Evolutionary conservation across 441 rosid genomes (phyloP), one percentile per base, ranked within the genome.

Genomic region (Pelargonium cotyledonis): DNA sequence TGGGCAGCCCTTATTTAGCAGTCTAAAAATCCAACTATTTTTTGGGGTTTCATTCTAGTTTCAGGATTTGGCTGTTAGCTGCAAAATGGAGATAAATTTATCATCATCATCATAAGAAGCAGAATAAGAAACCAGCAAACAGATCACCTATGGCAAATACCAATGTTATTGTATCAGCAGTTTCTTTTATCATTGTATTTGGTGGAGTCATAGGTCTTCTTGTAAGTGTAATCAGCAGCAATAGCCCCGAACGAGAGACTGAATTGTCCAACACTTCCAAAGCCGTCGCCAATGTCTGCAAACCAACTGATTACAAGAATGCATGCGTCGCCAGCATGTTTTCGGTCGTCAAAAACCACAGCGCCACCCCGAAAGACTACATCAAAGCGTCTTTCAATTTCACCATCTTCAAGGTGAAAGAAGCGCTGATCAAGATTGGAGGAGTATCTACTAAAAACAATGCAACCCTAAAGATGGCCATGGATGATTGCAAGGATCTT

Each of bases 401-500:
- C 63, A 75, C 80, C 62, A 55, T 78, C n/a, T 14, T 67, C 21
- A 67, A 69, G 73, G 74, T 73, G 6, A 26, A 77, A 8, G 71
- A 31, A 3, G 79, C 81, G 3, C 14, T 67, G 55, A 73, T 65
- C 11, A 72, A 38, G 75, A 68, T 2, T 6, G 18, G 0, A 18
- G 35, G 6, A 14, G 71, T 0, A 73, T 64, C 21, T 63, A 29
- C 0, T 43, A 41, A 62, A 0, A 70, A 7, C 8, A 67, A 69
- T 29, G 21, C 80, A 29, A 66, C 72, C 68, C 75, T 70, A 12
- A 76, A 78, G 67, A 82, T 80, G 85, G 82, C 84, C 0, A 15
- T 72, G 1, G 80, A 78, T 14, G 85, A 80, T 47, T 82, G 82
- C 64, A 67, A 76, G 29, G 85, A 82, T 2, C 18, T 74, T 70